A percentile compares a stretch with the other conserved stretches of the same genome.
Conservation (phyloP, 306 rosid species). For the Vicia villosa region DNA sequence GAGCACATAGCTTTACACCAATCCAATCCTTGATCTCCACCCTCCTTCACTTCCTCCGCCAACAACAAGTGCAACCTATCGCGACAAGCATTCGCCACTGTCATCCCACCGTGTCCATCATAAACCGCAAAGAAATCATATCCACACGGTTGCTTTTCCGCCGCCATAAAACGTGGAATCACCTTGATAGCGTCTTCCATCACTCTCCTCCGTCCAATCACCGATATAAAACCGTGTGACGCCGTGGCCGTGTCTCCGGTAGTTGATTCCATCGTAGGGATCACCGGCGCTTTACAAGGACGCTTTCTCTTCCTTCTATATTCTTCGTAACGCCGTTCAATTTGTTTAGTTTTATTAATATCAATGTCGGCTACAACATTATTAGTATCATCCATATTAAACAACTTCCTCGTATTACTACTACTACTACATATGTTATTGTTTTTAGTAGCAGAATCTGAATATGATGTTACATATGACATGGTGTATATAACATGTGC, state of each 20-base stretch:
- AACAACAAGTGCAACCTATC: constrained; percentile 60
- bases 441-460: not conserved
- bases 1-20: constrained; percentile 51
- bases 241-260: not conserved
- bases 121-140: constrained; percentile 61
- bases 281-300: not conserved
- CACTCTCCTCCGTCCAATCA: constrained; percentile 59
- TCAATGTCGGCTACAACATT: not conserved
- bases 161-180: constrained; percentile 27
- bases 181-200: constrained; percentile 67
- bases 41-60: constrained; percentile 45
- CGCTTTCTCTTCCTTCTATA: constrained; percentile 37
- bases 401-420: not conserved
- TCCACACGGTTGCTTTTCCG: not conserved
- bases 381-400: not conserved
- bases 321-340: not conserved
- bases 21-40: constrained; percentile 24
- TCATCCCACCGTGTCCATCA: constrained; percentile 64
- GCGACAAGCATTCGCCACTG: constrained; percentile 62
- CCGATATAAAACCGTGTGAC: constrained; percentile 56
- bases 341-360: constrained; percentile 27
- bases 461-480: not conserved
- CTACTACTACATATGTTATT: not conserved
- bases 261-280: constrained; percentile 8
- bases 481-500: not conserved